Base-by-base conservation (phyloP, 495 filamentous ascomycete genomes). In the Chaetomidium leptoderma region DNA sequence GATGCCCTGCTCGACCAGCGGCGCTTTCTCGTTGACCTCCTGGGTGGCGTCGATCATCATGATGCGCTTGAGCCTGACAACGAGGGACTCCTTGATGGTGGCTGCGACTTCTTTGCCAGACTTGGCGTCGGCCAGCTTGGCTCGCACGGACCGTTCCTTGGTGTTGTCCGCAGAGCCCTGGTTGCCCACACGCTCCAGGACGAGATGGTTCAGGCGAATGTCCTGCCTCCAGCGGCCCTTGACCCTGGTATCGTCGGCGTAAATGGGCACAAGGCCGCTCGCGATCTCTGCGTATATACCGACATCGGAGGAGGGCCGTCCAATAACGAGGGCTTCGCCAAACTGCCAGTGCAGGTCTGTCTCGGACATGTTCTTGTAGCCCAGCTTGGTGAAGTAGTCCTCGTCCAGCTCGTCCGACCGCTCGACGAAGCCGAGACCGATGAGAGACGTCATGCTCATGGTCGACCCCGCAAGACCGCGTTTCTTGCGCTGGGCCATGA, bases 371-470 rank as follows among this genome's bases (percentile, higher is more conserved):
- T 6, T 11, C 17, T n/a, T 5, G 53, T 46, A 19, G 6, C 53
- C 53, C 30, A 16, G 19, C 26, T 79, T 77, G 1, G 67, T 71
- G 17, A 33, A n/a, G 23, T 52, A 51, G 70, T 72, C 5, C 76
- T 80, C 43, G 73, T 55, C 9, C 74, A 59, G 26, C 6, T 21
- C 42, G 66, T 69, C 6, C 70, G 60, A 3, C 78, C 67, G 65
- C 1, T 56, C 64, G 63, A 68, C 49, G 59, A 78, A 81, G 0
- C 81, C 81, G 17, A 72, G 60, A 5, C 80, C 82, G 0, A 76
- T 49, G 27, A 84, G 63, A 0, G 61, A n/a, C n/a, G n/a, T n/a
- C n/a, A n/a, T 61, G 2, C 75, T 74, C 23, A 84, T 80, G 49
- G 30, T 71, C 7, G 76, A 73, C 0, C 68, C 74, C 6, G 72